phyloP scores from a whole-genome alignment of 169 alveolate species.

The Plasmodium coatneyi region DNA sequence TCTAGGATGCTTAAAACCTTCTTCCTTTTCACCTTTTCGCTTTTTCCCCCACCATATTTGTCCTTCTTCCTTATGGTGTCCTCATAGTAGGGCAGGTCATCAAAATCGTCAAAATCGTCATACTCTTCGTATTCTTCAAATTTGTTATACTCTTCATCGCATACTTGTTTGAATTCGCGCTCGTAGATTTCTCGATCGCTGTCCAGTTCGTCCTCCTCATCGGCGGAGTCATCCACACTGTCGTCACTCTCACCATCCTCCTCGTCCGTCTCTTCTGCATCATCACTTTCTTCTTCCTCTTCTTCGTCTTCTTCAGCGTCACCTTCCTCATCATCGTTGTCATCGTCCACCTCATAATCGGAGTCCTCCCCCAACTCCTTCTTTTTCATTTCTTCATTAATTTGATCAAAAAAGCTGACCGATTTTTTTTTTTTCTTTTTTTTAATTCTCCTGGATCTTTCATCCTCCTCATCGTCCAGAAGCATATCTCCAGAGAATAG shows the following conservation, averaged over 20 bases:
- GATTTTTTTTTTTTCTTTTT: conserved; percentile 34
- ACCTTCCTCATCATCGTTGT: conserved; percentile 19
- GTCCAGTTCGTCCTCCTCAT: background rate
- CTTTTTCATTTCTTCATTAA: conserved; percentile 25
- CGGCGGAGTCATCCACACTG: background rate
- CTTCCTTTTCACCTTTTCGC: background rate
- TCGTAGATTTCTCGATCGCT: conserved; percentile 14
- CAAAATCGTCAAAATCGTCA: conserved; percentile 4
- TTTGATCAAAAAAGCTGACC: conserved; percentile 50
- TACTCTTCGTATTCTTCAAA: conserved; percentile 33
- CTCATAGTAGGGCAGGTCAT: conserved; percentile 6
- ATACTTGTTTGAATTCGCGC: conserved; percentile 18
- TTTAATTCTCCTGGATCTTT: conserved; percentile 1
- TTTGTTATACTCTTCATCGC: conserved; percentile 27
- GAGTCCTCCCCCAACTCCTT: conserved; percentile 51
- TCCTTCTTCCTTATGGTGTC: background rate
- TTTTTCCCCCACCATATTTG: conserved; percentile 7
- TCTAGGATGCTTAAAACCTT: conserved; percentile 16
- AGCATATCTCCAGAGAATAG: conserved; percentile 15
- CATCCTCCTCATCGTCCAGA: conserved; percentile 15
- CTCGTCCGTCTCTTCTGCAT: background rate
- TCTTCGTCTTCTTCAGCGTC: background rate
- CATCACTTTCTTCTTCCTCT: conserved; percentile 16
- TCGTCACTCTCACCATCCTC: conserved; percentile 32
- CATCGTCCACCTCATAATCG: conserved; percentile 23